phyloP scores from a whole-genome alignment of 306 rosid species.

The Hippophae gyantsensis region DNA sequence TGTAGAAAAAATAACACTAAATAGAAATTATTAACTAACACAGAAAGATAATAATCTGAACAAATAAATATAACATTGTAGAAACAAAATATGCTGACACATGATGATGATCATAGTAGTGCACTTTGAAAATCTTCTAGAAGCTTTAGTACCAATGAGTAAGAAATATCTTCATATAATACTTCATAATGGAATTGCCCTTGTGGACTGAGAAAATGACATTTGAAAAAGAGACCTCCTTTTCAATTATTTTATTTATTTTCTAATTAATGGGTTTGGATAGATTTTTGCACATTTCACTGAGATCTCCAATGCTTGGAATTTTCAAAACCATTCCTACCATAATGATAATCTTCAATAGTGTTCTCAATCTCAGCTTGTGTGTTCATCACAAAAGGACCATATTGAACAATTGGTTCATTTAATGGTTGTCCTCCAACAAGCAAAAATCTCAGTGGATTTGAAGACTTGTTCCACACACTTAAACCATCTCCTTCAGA shows the following conservation, averaged over 20 bases:
- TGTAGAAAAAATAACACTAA: too few species aligned
- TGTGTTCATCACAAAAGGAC: conserved; percentile 94
- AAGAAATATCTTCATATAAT: conserved; percentile 25
- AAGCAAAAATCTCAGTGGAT: conserved; percentile 51
- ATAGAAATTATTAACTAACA: too few species aligned
- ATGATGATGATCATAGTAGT: too few species aligned
- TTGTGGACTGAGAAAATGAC: conserved; percentile 29
- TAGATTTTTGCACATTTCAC: background rate
- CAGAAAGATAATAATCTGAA: too few species aligned
- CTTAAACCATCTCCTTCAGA: conserved; percentile 55
- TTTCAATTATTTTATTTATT: background rate
- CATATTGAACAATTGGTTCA: conserved; percentile 78
- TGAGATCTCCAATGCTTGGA: conserved; percentile 69
- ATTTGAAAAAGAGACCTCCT: conserved; percentile 26
- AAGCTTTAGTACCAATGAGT: conserved; percentile 31
- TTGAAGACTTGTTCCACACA: conserved; percentile 74
- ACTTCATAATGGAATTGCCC: conserved; percentile 18
- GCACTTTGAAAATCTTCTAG: conserved; percentile 41
- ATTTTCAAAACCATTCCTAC: conserved; percentile 75
- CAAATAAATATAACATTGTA: too few species aligned
- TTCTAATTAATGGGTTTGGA: background rate
- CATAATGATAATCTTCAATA: conserved; percentile 58
- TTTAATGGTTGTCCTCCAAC: conserved; percentile 74
- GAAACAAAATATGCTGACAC: too few species aligned
- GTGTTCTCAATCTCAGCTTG: conserved; percentile 75